phyloP scores from a whole-genome alignment of 495 filamentous ascomycete species.

The Beverwykella pulmonaria region DNA sequence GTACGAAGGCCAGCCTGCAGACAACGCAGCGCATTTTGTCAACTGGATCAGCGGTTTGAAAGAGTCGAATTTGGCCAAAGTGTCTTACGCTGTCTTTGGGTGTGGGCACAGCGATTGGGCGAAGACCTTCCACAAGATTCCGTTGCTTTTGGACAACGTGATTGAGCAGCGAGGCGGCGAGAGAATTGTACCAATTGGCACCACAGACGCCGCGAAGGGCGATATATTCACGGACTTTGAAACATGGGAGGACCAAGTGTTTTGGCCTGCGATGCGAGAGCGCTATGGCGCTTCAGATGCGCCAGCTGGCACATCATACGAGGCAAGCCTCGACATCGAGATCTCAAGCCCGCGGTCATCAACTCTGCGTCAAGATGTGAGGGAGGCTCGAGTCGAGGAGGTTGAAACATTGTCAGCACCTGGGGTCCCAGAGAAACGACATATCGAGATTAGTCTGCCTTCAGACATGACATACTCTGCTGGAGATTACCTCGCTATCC shows the following conservation, averaged over 20 bases:
- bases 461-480: conserved; percentile 66
- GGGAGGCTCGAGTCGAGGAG: conserved; percentile 56
- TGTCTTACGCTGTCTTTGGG: conserved; percentile 67
- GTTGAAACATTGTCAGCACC: conserved; percentile 53
- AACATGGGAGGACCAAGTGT: conserved; percentile 53
- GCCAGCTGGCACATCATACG: conserved; percentile 41
- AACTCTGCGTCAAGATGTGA: conserved; percentile 65
- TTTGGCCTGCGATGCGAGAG: conserved; percentile 64
- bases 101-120: conserved; percentile 67
- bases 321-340: conserved; percentile 55
- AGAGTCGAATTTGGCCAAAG: conserved; percentile 36
- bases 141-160: conserved; percentile 62
- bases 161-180: conserved; percentile 41
- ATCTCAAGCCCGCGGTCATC: conserved; percentile 62
- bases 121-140: conserved; percentile 71
- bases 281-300: conserved; percentile 47
- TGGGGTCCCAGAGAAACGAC: conserved; percentile 61
- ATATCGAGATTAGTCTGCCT: conserved; percentile 68
- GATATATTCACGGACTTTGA: conserved; percentile 74
- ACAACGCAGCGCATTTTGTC: conserved; percentile 72
- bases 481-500: conserved; percentile 75
- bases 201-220: conserved; percentile 61
- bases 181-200: conserved; percentile 60
- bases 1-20: conserved; percentile 75
- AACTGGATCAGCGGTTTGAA: conserved; percentile 63